Base-by-base conservation (phyloP, 345 rosid species). In the Abelmoschus esculentus region DNA sequence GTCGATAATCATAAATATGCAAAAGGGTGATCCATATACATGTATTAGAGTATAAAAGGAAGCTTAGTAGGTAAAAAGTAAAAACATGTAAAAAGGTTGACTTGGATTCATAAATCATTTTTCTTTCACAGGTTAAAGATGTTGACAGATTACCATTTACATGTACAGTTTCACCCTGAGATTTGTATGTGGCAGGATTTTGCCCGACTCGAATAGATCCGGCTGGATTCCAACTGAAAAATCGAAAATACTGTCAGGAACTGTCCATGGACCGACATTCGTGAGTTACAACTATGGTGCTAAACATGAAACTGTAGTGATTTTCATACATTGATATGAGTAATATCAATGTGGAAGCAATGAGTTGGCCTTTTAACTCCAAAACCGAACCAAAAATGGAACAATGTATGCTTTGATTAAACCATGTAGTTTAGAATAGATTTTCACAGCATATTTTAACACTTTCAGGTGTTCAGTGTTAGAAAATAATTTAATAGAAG, bases 171-270 rank as follows among this genome's bases (percentile, higher is more conserved):
- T 88, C 81, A 19, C 87, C 86, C 7, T 79, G 71, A 74, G 70
- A 76, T 77, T 74, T 83, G 75, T 85, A 89, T 4, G 79, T 90
- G 31, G 98, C 98, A 40, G 98, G 98, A 79, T 91, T 91, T 46
- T 69, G 73, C 67, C 96, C 97, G 11, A 74, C 61, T 86, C 84
- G 80, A 74, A 93, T 86, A 54, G 96, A 96, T 84, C 98, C 97
- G 44, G 95, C 96, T 77, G 97, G 97, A 77, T 80, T 91, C 98
- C 97, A 93, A 79, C 97, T 93, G 86, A 72, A 77, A 67, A 74
- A 77, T n/a, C 40, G 46, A 61, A n/a, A 1, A 22, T 14, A 54
- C 46, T 42, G 50, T 78, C 66, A 77, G 71, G 56, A 63, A 73
- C 68, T 50, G 34, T 46, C 7, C 19, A 3, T 7, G 19, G 19